Conservation (phyloP, 306 rosid genomes). For the Trifolium pratense region DNA sequence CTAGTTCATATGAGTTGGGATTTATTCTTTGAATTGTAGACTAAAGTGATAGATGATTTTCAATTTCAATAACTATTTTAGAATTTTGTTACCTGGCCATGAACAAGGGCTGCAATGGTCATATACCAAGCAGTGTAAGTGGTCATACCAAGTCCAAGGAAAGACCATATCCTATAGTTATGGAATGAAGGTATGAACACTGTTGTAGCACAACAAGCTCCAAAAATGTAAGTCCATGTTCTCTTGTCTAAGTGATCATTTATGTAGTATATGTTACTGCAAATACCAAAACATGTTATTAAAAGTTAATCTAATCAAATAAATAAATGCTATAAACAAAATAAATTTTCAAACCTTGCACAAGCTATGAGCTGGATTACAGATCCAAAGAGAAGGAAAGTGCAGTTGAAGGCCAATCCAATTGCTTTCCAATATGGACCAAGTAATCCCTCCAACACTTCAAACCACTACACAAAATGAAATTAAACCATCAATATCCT, state of each 20-base stretch:
- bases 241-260: constrained; percentile 89
- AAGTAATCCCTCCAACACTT: constrained; percentile 86
- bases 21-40: background rate
- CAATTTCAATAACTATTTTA: background rate
- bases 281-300: constrained; percentile 7
- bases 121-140: constrained; percentile 95
- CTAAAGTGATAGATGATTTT: background rate
- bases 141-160: constrained; percentile 97
- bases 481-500: background rate
- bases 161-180: constrained; percentile 94
- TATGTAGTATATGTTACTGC: constrained; percentile 89
- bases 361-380: constrained; percentile 97
- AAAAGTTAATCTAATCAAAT: background rate
- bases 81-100: constrained; percentile 77
- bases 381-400: constrained; percentile 90
- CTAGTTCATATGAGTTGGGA: background rate
- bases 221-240: constrained; percentile 95
- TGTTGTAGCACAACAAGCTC: constrained; percentile 97
- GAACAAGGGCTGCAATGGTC: constrained; percentile 76
- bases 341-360: constrained; percentile 72
- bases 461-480: constrained; percentile 74
- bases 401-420: constrained; percentile 94
- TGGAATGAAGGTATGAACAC: constrained; percentile 96
- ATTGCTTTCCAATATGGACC: constrained; percentile 93
- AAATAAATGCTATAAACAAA: background rate